Percentiles rank a stretch among this genome's conserved stretches.
Evolutionary conservation across 768 basidiomycete species (phyloP).

Genomic region (Pleurotus giganteus): DNA sequence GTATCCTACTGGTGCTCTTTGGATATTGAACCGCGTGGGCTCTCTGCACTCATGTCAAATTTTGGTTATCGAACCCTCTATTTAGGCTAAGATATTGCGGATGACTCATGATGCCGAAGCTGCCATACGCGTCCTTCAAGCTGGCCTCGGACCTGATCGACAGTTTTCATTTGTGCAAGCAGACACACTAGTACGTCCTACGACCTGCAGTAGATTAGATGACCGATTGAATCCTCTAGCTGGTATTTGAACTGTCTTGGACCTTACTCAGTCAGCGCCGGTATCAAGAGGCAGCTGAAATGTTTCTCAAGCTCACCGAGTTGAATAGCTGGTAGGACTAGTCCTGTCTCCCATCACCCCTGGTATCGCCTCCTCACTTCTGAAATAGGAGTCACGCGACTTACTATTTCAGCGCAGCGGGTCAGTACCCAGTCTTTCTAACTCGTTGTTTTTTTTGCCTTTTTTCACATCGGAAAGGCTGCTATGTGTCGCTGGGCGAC

Average conservation of each 20-base stretch:
- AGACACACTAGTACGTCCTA: constrained; percentile 56
- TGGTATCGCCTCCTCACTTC: not conserved
- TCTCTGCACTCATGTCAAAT: not conserved
- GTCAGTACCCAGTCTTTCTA: constrained; percentile 22
- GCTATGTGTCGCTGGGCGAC: constrained; percentile 57
- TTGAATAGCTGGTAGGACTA: constrained; percentile 64
- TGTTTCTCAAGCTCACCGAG: constrained; percentile 61
- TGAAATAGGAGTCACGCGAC: constrained; percentile 70
- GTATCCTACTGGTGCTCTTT: constrained; percentile 68
- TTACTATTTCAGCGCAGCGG: constrained; percentile 77
- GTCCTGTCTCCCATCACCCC: not conserved
- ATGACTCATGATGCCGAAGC: constrained; percentile 64
- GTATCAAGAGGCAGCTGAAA: constrained; percentile 67
- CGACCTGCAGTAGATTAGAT: not conserved
- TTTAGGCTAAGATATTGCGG: constrained; percentile 70
- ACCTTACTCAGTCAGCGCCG: constrained; percentile 59
- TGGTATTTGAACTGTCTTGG: constrained; percentile 81
- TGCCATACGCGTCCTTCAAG: constrained; percentile 61
- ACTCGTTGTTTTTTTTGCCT: not conserved
- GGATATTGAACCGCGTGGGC: constrained; percentile 69
- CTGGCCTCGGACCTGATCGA: constrained; percentile 53
- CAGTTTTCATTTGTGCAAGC: constrained; percentile 65
- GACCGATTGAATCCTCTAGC: constrained; percentile 29
- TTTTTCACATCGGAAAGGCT: constrained; percentile 38
- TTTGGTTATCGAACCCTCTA: not conserved